Evolutionary conservation across 371 early-diverging fungal species (phyloP).

Genomic region (Rhizomucor miehei): DNA sequence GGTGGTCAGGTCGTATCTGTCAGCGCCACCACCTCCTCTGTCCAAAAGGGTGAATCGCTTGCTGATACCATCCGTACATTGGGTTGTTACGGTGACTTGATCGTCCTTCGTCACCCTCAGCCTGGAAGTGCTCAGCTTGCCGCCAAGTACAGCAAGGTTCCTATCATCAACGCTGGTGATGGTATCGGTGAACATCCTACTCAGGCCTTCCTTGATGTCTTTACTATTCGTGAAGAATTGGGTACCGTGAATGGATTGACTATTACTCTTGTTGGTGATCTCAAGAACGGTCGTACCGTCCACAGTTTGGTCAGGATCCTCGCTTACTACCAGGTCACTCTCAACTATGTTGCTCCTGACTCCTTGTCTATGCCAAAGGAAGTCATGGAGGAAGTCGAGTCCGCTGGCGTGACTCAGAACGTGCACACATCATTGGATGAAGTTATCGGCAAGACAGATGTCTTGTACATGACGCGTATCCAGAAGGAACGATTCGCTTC

Average conservation of each 20-base stretch:
- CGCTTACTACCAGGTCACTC: slow-evolving; percentile 86
- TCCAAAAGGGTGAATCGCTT: slow-evolving; percentile 93
- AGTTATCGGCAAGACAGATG: slow-evolving; percentile 88
- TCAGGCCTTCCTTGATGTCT: slow-evolving; percentile 95
- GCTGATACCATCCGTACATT: slow-evolving; percentile 95
- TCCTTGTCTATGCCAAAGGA: slow-evolving; percentile 86
- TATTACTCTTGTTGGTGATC: slow-evolving; percentile 93
- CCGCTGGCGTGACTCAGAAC: slow-evolving; percentile 65
- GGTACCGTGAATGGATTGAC: slow-evolving; percentile 97
- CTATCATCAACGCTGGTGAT: slow-evolving; percentile 96
- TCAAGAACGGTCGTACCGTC: slow-evolving; percentile 97
- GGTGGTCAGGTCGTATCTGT: slow-evolving; percentile 90
- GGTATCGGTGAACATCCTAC: slow-evolving; percentile 98
- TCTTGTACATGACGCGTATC: slow-evolving; percentile 95
- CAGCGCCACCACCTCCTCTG: slow-evolving; percentile 80
- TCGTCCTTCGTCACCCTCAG: slow-evolving; percentile 92
- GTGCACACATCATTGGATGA: slow-evolving; percentile 72
- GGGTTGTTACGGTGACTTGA: slow-evolving; percentile 86
- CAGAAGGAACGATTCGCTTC: slow-evolving; percentile 92
- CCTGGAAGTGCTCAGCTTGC: slow-evolving; percentile 83
- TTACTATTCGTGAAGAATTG: slow-evolving; percentile 89
- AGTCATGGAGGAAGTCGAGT: slow-evolving; percentile 70
- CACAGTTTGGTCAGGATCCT: slow-evolving; percentile 92
- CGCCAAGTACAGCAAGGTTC: slow-evolving; percentile 87
- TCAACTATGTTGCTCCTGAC: slow-evolving; percentile 90